Evolutionary conservation across 768 basidiomycete genomes (phyloP), one percentile per base, ranked within the genome.

Genomic region (Macrolepiota dolichaula): DNA sequence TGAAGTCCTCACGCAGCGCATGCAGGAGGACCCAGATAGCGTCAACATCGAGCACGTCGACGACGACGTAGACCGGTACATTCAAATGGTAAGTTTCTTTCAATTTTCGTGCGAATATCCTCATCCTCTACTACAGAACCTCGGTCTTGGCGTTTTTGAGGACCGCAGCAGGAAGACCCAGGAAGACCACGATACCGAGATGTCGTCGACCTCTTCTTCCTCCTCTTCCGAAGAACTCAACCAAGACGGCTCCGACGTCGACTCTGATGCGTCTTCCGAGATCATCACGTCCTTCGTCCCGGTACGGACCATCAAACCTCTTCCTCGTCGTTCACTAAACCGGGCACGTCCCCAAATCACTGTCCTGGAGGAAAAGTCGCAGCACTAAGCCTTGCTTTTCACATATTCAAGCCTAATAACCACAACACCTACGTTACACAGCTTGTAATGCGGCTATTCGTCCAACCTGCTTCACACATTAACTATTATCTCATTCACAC

Each of bases 41-140:
- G 74, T 91, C n/a, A 84, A 91, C 66, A 89, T 92, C 42, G 90
- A 92, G 70, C 78, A 86, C 59, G 65, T 91, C 24, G 72, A 74
- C 6, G 76, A 74, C 22, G 74, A 74, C n/a, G 76, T 75, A 54
- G 77, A 76, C 1, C 78, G 72, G 61, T 83, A 87, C 68, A 86
- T 91, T 64, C 82, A 89, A 70, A 89, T 89, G 86, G 87, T 85
- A 64, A 53, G 73, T 67, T 17, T 19, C 51, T 38, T 35, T 27
- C 47, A 49, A 19, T 47, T 60, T 22, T 50, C 52, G 11, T 55
- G 46, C 37, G 11, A 19, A 24, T 42, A 22, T 36, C 37, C 56
- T 24, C 47, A 24, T 59, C 38, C 24, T 54, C 25, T 19, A n/a
- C 13, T 2, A 19, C 42, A 88, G 87, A 84, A 87, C 68, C 79